These are phyloP conservation scores for Solanum tacnaense DNA, from an alignment of 257 asterid genomes.

Conservation along the genomic window DNA sequence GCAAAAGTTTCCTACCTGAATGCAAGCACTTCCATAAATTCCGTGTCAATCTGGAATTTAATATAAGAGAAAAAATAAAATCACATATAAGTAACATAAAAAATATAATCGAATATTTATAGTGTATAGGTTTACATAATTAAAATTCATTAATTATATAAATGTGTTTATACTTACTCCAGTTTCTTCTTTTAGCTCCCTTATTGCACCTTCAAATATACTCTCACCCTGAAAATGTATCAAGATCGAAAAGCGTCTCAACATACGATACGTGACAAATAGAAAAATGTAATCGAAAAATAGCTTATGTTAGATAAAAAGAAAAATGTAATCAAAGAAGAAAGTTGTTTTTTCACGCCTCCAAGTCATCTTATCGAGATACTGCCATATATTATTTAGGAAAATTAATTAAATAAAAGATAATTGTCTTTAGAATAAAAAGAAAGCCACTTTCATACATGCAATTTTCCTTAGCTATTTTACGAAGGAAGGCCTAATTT, in stretches of 20 bases:
- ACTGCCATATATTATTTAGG: no score
- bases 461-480: not conserved
- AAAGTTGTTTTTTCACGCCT: not conserved
- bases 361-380: no score
- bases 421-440: no score
- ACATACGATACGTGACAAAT: not conserved
- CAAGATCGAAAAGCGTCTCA: not conserved
- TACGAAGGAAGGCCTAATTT: not conserved
- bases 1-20: slow-evolving; percentile 16
- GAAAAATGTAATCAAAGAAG: not conserved
- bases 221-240: slow-evolving; percentile 52
- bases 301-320: no score
- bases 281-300: not conserved
- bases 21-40: slow-evolving; percentile 9
- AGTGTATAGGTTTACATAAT: not conserved
- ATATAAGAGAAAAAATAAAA: not conserved
- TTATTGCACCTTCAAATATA: slow-evolving; percentile 43
- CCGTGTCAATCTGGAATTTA: slow-evolving; percentile 37
- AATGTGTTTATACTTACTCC: slow-evolving; percentile 35
- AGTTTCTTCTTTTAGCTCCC: slow-evolving; percentile 83
- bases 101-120: not conserved
- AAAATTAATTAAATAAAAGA: no score
- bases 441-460: no score
- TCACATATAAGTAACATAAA: not conserved
- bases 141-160: not conserved